Evolutionary conservation across 2,329 filamentous ascomycete species (phyloP).

Genomic region (Gnomoniopsis sp.): DNA sequence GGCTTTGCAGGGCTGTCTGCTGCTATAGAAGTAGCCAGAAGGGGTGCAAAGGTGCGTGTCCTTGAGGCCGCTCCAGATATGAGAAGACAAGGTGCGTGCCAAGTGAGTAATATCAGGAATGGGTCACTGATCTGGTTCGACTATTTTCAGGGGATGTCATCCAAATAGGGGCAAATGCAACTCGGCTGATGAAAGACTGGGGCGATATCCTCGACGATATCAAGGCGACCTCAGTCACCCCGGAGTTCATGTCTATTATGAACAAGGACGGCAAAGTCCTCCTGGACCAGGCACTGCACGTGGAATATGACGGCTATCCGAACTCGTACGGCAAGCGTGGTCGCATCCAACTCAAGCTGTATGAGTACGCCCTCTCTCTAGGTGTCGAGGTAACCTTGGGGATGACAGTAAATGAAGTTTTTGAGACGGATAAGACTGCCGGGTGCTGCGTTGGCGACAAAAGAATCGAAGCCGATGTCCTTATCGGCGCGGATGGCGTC

Average conservation of each 20-base stretch:
- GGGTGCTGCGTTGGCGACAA: background rate
- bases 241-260: background rate
- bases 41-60: background rate
- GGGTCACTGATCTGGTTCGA: background rate
- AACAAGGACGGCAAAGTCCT: background rate
- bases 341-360: background rate
- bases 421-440: background rate
- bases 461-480: background rate
- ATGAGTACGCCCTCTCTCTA: background rate
- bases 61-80: background rate
- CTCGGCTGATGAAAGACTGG: background rate
- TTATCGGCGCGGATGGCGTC: slow-evolving; percentile 4
- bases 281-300: background rate
- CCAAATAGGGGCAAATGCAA: slow-evolving; percentile 1
- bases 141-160: background rate
- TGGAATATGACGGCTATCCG: slow-evolving; percentile 3
- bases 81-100: background rate
- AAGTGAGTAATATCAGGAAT: no score
- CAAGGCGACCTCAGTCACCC: background rate
- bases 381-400: background rate
- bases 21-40: background rate
- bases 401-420: background rate
- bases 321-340: slow-evolving; percentile 1
- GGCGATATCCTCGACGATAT: background rate
- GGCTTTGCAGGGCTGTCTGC: background rate